A percentile compares a stretch with the other conserved stretches of the same genome.
Conservation (phyloP, 768 basidiomycete genomes). For the Pleurotus ostreatus region DNA sequence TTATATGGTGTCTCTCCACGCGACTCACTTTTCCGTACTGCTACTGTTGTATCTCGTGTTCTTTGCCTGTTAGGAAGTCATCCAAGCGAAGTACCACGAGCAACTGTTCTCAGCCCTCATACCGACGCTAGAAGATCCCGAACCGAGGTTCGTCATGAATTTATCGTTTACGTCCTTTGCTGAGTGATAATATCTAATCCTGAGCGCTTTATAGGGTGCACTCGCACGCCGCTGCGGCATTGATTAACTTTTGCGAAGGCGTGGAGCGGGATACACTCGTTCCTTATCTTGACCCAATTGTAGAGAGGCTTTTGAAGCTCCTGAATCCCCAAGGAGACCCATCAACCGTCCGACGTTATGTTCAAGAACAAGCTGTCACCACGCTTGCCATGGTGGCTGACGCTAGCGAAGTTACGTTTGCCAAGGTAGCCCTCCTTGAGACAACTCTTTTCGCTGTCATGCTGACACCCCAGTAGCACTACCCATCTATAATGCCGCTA, state of each 20-base stretch:
- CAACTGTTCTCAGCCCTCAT: constrained; percentile 70
- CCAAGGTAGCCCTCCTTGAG: constrained; percentile 42
- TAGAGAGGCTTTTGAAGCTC: constrained; percentile 65
- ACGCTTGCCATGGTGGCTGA: constrained; percentile 89
- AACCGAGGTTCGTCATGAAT: constrained; percentile 49
- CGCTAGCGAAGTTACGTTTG: constrained; percentile 75
- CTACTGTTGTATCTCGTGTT: no score
- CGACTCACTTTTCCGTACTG: no score
- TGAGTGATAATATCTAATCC: not conserved
- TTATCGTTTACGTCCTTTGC: not conserved
- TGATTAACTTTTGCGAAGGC: constrained; percentile 91
- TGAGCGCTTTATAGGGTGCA: constrained; percentile 56
- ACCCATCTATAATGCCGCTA: constrained; percentile 76
- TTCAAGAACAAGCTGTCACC: constrained; percentile 86
- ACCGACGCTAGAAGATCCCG: constrained; percentile 69
- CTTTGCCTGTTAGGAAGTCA: constrained; percentile 47
- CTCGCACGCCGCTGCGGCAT: constrained; percentile 79
- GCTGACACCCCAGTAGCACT: constrained; percentile 44
- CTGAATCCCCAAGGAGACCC: constrained; percentile 51
- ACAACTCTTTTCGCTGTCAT: not conserved
- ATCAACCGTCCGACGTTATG: constrained; percentile 47
- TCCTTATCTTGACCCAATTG: constrained; percentile 77
- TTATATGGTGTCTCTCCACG: not conserved
- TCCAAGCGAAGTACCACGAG: constrained; percentile 68
- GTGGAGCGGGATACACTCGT: constrained; percentile 69